phyloP scores from a whole-genome alignment of 257 asterid species.

The Jasminum sambac region DNA sequence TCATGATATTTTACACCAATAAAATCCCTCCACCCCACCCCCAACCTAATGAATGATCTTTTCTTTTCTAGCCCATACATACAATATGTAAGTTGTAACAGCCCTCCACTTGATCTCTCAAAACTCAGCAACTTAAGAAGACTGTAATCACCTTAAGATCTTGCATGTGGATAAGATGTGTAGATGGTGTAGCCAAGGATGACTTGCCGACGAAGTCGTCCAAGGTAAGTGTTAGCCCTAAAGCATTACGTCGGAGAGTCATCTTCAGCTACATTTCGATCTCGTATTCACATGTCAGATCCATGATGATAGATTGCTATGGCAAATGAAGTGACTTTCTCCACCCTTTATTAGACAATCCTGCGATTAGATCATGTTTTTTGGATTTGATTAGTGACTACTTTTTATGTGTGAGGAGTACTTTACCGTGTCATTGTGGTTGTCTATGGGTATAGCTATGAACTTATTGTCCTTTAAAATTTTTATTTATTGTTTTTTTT shows the following conservation, averaged over 20 bases:
- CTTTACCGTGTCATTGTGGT: too few species aligned
- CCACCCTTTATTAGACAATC: neutral
- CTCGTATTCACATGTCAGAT: conserved; percentile 42
- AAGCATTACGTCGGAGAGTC: conserved; percentile 33
- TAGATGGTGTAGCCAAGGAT: conserved; percentile 55
- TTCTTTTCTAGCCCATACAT: neutral
- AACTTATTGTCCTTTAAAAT: too few species aligned
- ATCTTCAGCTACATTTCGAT: conserved; percentile 43
- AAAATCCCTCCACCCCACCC: neutral
- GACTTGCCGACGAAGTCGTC: conserved; percentile 47
- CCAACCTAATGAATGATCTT: neutral
- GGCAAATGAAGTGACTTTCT: neutral
- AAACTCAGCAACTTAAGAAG: neutral
- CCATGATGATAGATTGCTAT: conserved; percentile 23
- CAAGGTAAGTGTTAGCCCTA: neutral
- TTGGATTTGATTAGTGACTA: too few species aligned
- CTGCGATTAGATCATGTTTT: too few species aligned
- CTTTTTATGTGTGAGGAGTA: too few species aligned
- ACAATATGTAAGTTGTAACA: neutral
- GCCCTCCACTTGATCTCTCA: neutral
- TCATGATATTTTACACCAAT: neutral
- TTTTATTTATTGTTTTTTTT: too few species aligned
- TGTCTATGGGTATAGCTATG: too few species aligned
- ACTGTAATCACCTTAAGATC: conserved; percentile 34
- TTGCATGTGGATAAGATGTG: conserved; percentile 42